phyloP scores from a whole-genome alignment of 2,329 filamentous ascomycete genomes.

The Fusarium xyrophilum region DNA sequence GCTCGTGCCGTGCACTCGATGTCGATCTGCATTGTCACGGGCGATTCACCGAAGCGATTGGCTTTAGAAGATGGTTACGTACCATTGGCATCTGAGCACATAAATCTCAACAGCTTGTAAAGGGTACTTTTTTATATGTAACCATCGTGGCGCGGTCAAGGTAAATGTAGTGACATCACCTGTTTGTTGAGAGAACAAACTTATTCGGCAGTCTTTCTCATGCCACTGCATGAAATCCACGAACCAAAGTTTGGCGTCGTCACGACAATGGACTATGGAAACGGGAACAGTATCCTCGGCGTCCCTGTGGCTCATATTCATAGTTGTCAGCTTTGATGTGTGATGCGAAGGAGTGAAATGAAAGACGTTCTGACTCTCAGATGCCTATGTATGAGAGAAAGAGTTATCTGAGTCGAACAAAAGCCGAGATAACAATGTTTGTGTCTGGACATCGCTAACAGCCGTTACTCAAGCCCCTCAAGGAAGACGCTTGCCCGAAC shows the following conservation, averaged over 20 bases:
- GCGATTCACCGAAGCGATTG: not conserved
- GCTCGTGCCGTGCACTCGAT: not conserved
- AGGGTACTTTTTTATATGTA: not conserved
- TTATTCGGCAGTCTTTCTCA: not conserved
- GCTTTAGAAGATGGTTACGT: not conserved
- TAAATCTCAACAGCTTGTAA: not conserved
- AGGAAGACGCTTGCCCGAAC: slow-evolving; percentile 68
- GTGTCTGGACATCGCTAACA: accelerated
- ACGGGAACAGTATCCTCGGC: not conserved
- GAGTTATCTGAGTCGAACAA: not conserved
- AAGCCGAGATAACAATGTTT: not conserved
- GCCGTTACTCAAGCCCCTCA: not conserved
- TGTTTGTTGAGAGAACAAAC: not conserved
- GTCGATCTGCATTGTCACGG: not conserved
- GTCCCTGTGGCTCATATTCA: not conserved
- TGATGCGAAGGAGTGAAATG: not conserved
- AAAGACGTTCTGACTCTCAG: no score
- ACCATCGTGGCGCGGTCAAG: not conserved
- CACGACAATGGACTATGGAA: not conserved
- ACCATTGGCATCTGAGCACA: not conserved
- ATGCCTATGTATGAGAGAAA: not conserved
- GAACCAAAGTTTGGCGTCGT: not conserved
- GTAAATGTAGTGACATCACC: not conserved
- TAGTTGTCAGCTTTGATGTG: not conserved
- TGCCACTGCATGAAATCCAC: not conserved